phyloP scores from a whole-genome alignment of 2,329 filamentous ascomycete genomes.

The Cladosporium cucumerinum region DNA sequence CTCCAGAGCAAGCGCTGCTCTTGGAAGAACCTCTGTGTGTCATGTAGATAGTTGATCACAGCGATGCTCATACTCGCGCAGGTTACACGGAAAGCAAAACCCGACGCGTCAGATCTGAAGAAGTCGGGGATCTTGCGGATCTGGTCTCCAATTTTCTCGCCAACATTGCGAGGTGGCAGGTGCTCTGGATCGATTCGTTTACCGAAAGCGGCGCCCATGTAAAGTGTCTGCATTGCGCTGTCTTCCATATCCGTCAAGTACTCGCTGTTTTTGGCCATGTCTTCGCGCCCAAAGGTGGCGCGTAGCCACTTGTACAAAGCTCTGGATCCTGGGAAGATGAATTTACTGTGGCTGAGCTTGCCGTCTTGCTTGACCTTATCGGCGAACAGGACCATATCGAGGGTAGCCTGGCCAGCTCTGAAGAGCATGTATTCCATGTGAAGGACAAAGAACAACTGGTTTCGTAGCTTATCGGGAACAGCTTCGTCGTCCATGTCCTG shows the following conservation, averaged over 20 bases:
- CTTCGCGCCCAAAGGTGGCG: slow-evolving; percentile 52
- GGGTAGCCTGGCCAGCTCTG: slow-evolving; percentile 57
- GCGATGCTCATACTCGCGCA: slow-evolving; percentile 70
- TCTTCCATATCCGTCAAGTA: slow-evolving; percentile 58
- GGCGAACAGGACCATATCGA: slow-evolving; percentile 65
- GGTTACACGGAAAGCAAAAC: slow-evolving; percentile 68
- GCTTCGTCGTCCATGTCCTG: slow-evolving; percentile 44
- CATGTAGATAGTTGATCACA: slow-evolving; percentile 62
- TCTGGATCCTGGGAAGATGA: slow-evolving; percentile 62
- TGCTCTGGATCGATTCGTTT: slow-evolving; percentile 69
- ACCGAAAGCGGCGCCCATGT: slow-evolving; percentile 62
- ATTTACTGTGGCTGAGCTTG: slow-evolving; percentile 57
- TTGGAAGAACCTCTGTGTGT: slow-evolving; percentile 64
- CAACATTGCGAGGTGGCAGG: slow-evolving; percentile 58
- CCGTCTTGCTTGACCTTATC: slow-evolving; percentile 64
- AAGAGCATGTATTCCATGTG: slow-evolving; percentile 67
- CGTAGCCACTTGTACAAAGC: slow-evolving; percentile 63
- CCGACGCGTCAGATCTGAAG: slow-evolving; percentile 61
- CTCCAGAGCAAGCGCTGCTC: slow-evolving; percentile 71
- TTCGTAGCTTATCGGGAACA: slow-evolving; percentile 62
- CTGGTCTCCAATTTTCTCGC: slow-evolving; percentile 60
- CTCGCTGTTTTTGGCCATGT: slow-evolving; percentile 54
- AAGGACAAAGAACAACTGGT: slow-evolving; percentile 68
- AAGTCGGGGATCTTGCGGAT: slow-evolving; percentile 58
- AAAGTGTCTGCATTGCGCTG: slow-evolving; percentile 53